These are phyloP conservation scores for Aspergillus luchuensis DNA, from an alignment of 2,329 filamentous ascomycete genomes.

Conservation along the genomic window DNA sequence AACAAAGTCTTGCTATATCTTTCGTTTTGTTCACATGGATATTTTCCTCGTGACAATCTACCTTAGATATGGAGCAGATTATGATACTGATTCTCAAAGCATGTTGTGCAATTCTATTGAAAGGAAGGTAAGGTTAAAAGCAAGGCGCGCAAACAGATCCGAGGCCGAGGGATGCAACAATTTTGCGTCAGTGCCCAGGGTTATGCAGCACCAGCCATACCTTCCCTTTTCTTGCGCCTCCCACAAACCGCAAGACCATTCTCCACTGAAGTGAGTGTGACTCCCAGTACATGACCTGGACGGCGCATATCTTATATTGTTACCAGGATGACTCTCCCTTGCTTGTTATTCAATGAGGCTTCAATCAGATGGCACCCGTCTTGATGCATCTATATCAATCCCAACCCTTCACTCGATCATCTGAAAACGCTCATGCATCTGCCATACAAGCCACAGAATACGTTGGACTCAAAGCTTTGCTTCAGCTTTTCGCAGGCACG, in stretches of 20 bases:
- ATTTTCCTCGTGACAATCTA: too few species aligned
- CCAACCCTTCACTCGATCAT: constrained; percentile 28
- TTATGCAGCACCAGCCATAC: background rate
- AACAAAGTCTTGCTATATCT: too few species aligned
- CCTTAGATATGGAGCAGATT: too few species aligned
- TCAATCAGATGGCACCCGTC: constrained; percentile 35
- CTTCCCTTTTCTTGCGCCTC: constrained; percentile 4
- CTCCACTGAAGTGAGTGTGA: background rate
- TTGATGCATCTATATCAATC: constrained; percentile 27
- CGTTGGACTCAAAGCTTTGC: constrained; percentile 34
- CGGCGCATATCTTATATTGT: constrained; percentile 19
- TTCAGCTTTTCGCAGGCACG: constrained; percentile 39
- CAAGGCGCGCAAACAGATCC: too few species aligned
- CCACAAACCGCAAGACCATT: background rate
- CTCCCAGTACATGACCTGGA: background rate
- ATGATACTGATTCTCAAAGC: too few species aligned
- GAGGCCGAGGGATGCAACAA: too few species aligned
- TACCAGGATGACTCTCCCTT: constrained; percentile 22
- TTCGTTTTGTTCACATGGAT: too few species aligned
- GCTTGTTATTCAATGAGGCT: constrained; percentile 7
- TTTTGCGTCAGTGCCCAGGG: too few species aligned
- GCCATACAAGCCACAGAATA: constrained; percentile 27
- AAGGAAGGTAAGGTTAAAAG: too few species aligned
- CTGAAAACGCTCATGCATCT: constrained; percentile 26
- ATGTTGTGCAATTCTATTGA: too few species aligned